Base-by-base conservation (phyloP, 495 filamentous ascomycete species). In the Cryomyces minteri region DNA sequence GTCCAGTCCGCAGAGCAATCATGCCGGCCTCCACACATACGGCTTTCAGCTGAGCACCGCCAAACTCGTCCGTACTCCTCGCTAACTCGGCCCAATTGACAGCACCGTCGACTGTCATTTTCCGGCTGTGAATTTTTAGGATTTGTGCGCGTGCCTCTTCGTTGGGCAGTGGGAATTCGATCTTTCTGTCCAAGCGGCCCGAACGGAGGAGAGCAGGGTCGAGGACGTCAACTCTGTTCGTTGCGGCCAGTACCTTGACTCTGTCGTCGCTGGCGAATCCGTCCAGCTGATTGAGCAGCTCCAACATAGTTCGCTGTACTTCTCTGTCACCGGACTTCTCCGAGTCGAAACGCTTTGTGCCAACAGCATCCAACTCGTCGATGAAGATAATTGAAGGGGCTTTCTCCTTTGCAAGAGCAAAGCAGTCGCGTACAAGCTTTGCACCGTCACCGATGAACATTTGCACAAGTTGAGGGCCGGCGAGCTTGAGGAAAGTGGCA, bases 371-470 rank as follows among this genome's bases (percentile, higher is more conserved):
- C 44, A 98, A 69, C 66, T 98, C 90, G 67, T 98, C 90, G 58
- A 98, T 98, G 74, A 98, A 99, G 63, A 99, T 99, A 61, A 99
- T 99, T 31, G 90, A 82, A 4, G 90, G 90, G 0, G 92, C 90
- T 66, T 96, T 95, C 63, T 96, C 90, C 58, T 99, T 99, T 30
- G 90, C 90, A 1, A 99, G 69, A 6, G 90, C 88, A 59, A 99
- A 99, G 64, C 85, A 90, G 64, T 96, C 90, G 31, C 90, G 83
- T 31, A 99, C 90, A 4, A 99, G 74, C 68, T 96, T 99, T 29
- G 92, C 92, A 48, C 92, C 92, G 55, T 99, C 90, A 55, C 90
- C 90, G 43, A 99, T 99, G 64, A 99, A 99, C 90, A 99, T 99
- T 62, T 99, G 90, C 14, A 99, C 90, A n/a, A 99, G 77, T 65